Evolutionary conservation across 345 rosid genomes (phyloP).

Genomic region (Syzygium aromaticum): DNA sequence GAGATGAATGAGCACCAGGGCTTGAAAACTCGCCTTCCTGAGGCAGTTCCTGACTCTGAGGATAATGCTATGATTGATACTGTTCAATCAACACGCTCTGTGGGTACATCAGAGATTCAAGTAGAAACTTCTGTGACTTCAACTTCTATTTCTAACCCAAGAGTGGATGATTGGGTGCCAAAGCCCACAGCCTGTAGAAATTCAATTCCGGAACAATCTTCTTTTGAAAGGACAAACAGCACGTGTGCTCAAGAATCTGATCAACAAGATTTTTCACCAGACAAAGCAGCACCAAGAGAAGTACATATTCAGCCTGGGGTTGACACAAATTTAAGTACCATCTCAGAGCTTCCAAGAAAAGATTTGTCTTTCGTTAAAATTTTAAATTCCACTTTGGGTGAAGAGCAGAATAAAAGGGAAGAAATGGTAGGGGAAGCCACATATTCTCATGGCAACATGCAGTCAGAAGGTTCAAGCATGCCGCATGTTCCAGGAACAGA

Average conservation of each 20-base stretch:
- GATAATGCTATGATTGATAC: not conserved
- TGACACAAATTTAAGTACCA: not conserved
- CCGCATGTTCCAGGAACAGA: conserved; percentile 8
- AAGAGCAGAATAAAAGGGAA: conserved; percentile 6
- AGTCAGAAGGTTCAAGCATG: not conserved
- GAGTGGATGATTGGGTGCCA: not conserved
- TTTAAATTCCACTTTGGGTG: conserved; percentile 10
- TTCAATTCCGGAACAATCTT: not conserved
- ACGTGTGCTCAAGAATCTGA: not conserved
- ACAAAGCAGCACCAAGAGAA: not conserved
- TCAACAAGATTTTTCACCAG: not conserved
- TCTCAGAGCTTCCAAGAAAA: conserved; percentile 5
- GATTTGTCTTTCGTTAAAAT: conserved; percentile 6
- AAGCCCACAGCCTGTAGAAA: not conserved
- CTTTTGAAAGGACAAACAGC: not conserved
- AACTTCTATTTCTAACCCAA: not conserved
- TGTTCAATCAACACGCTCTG: not conserved
- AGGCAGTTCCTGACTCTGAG: conserved; percentile 11
- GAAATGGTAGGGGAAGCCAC: not conserved
- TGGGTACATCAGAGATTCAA: not conserved
- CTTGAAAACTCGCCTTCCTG: conserved; percentile 13
- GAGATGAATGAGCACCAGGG: conserved; percentile 18
- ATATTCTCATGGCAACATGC: not conserved
- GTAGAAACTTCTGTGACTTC: not conserved
- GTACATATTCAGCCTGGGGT: not conserved